Evolutionary conservation across 768 basidiomycete genomes (phyloP).

Genomic region (Mrakia gelida): DNA sequence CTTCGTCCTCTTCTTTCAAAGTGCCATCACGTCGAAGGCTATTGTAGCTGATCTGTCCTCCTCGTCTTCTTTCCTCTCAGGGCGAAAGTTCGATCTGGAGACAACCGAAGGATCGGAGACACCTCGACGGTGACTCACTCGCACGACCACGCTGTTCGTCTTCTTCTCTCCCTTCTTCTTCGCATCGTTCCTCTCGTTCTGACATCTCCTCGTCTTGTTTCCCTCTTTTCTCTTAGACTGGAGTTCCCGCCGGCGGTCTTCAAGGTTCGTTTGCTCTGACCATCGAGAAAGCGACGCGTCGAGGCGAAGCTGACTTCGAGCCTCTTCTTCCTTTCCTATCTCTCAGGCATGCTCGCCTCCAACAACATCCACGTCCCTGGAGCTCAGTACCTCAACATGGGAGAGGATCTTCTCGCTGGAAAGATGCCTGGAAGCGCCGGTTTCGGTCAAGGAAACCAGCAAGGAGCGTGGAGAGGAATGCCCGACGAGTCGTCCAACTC

Average conservation of each 20-base stretch:
- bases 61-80: neutral
- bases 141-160: constrained; percentile 11
- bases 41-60: too few relatives aligned
- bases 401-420: constrained; percentile 25
- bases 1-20: neutral
- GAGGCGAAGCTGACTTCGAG: neutral
- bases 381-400: constrained; percentile 33
- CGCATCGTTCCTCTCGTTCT: neutral
- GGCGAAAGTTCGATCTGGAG: constrained; percentile 22
- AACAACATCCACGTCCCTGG: constrained; percentile 30
- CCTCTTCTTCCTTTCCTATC: neutral
- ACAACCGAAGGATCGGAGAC: constrained; percentile 29
- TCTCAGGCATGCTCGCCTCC: constrained; percentile 14
- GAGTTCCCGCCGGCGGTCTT: constrained; percentile 27
- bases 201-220: too few relatives aligned
- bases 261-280: neutral
- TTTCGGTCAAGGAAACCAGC: constrained; percentile 18
- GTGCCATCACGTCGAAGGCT: too few relatives aligned
- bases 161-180: neutral
- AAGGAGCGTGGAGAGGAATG: constrained; percentile 18
- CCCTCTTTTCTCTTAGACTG: neutral
- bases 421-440: constrained; percentile 28
- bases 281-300: neutral
- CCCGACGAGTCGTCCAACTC: neutral
- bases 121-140: constrained; percentile 18